Percentiles rank a stretch among this genome's conserved stretches.
phyloP scores from a whole-genome alignment of 805 yeast genomes.

The Pichia pseudocactophila region DNA sequence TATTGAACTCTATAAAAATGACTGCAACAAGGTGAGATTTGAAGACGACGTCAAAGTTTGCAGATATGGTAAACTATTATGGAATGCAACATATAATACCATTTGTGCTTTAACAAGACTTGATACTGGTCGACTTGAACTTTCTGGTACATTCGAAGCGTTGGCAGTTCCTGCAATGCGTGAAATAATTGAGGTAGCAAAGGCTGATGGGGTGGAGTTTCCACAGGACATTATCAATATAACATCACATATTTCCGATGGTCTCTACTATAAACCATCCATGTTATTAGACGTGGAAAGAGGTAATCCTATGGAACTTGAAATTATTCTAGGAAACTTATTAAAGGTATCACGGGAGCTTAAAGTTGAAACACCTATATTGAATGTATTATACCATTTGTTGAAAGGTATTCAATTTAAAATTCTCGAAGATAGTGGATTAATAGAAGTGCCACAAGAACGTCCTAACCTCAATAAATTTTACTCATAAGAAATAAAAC shows the following conservation, averaged over 20 bases:
- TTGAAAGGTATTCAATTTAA: slow-evolving; percentile 53
- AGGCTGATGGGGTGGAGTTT: slow-evolving; percentile 53
- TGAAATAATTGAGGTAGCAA: slow-evolving; percentile 59
- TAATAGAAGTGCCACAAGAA: slow-evolving; percentile 33
- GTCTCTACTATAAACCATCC: slow-evolving; percentile 55
- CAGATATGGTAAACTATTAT: slow-evolving; percentile 61
- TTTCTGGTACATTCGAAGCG: slow-evolving; percentile 34
- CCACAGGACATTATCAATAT: slow-evolving; percentile 39
- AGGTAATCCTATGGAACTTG: slow-evolving; percentile 61
- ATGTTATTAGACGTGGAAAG: slow-evolving; percentile 63
- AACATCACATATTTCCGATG: slow-evolving; percentile 51
- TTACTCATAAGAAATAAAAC: not conserved
- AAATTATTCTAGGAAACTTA: slow-evolving; percentile 63
- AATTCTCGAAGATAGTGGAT: slow-evolving; percentile 49
- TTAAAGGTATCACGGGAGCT: slow-evolving; percentile 40
- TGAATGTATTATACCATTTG: slow-evolving; percentile 48
- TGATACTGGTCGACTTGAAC: slow-evolving; percentile 46
- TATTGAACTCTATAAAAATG: slow-evolving; percentile 37
- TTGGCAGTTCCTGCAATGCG: slow-evolving; percentile 54
- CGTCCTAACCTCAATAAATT: slow-evolving; percentile 24
- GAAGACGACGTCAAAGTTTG: slow-evolving; percentile 39
- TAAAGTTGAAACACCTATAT: slow-evolving; percentile 48
- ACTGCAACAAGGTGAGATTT: slow-evolving; percentile 32
- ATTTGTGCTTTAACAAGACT: slow-evolving; percentile 49
- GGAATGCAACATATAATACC: slow-evolving; percentile 62